A percentile compares a stretch with the other conserved stretches of the same genome.
Evolutionary conservation across 2,329 filamentous ascomycete species (phyloP).

Genomic region (Epichloe festucae): DNA sequence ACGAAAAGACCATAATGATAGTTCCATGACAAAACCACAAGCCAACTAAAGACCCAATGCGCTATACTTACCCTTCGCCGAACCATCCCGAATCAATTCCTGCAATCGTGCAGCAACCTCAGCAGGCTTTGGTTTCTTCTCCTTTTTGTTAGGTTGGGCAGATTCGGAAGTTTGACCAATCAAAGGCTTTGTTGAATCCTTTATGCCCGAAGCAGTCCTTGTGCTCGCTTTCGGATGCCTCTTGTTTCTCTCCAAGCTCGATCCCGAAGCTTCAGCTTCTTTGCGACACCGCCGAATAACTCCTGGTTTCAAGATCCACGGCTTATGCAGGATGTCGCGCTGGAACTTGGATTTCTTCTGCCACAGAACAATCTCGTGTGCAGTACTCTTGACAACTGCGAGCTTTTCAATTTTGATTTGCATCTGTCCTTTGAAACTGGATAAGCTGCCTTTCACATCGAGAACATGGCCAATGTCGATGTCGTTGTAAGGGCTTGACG

Average conservation of each 20-base stretch:
- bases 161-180: conserved; percentile 2
- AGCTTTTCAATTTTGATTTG: conserved; percentile 42
- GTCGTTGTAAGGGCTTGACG: conserved; percentile 13
- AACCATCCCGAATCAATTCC: conserved; percentile 16
- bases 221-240: conserved; percentile 12
- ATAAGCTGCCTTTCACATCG: conserved; percentile 42
- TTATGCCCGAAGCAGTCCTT: background rate
- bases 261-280: conserved; percentile 27
- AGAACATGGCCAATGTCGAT: conserved; percentile 41
- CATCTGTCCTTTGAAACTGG: conserved; percentile 31
- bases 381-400: conserved; percentile 34
- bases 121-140: conserved; percentile 1
- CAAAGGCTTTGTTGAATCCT: background rate
- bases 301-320: conserved; percentile 40
- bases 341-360: conserved; percentile 38
- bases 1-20: background rate
- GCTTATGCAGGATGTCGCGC: conserved; percentile 32
- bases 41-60: conserved; percentile 20
- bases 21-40: background rate
- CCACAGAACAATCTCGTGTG: conserved; percentile 47
- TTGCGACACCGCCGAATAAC: conserved; percentile 37
- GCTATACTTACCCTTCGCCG: conserved; percentile 19
- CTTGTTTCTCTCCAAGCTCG: conserved; percentile 14
- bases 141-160: background rate
- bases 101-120: conserved; percentile 10